These are phyloP conservation scores for Ogataea pini DNA, from an alignment of 805 yeast species.

Conservation along the genomic window DNA sequence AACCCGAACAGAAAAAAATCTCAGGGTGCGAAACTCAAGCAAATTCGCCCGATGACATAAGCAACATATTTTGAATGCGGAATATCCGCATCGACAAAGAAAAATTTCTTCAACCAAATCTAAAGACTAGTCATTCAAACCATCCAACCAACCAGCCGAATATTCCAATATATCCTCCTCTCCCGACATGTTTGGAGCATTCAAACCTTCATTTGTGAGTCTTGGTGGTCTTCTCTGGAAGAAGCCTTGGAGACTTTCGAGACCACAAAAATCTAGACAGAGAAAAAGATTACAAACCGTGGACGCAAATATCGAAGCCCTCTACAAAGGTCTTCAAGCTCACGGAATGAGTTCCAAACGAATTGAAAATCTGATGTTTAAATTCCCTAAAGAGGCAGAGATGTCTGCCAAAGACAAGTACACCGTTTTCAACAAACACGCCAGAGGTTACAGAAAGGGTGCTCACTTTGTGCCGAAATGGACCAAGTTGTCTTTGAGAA, in stretches of 20 bases:
- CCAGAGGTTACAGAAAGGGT: conserved; percentile 81
- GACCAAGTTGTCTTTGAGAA: conserved; percentile 82
- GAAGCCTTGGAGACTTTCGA: conserved; percentile 75
- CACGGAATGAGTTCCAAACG: conserved; percentile 36
- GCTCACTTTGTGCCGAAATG: conserved; percentile 88
- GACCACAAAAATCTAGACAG: conserved; percentile 78
- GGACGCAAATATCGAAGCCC: conserved; percentile 71
- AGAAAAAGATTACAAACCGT: conserved; percentile 81
- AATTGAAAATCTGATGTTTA: conserved; percentile 40
- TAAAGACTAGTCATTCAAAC: not conserved
- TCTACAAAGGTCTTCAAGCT: conserved; percentile 50
- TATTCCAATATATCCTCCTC: too few relatives aligned
- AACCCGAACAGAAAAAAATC: too few relatives aligned
- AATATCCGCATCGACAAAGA: not conserved
- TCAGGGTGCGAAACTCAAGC: too few relatives aligned
- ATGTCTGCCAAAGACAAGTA: conserved; percentile 86
- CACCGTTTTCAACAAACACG: conserved; percentile 75
- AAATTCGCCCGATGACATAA: not conserved
- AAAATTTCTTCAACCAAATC: not conserved
- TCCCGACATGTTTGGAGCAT: conserved; percentile 57
- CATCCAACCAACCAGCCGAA: too few relatives aligned
- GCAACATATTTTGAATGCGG: not conserved
- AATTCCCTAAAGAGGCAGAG: conserved; percentile 75
- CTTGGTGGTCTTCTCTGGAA: conserved; percentile 83
- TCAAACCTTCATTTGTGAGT: conserved; percentile 55